Evolutionary conservation across 106 monocot genomes (phyloP), one percentile per base, ranked within the genome.

Genomic region (Phalaenopsis aphrodite): DNA sequence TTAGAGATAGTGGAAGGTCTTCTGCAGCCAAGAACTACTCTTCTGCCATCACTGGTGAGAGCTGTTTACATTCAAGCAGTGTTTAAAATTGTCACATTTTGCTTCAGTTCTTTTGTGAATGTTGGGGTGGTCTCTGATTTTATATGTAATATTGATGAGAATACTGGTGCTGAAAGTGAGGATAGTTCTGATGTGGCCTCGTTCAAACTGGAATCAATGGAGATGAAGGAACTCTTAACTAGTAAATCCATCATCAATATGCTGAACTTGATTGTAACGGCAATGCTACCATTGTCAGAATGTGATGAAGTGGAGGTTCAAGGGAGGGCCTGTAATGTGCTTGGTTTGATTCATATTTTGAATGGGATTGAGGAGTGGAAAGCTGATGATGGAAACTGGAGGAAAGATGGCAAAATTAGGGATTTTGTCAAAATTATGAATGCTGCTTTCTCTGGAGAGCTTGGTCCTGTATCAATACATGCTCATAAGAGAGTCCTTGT

Each of bases 21-120:
- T 41, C 80, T 98, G 72, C 94, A 98, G 76, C 94, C 94, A 3
- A 87, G 92, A 79, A 89, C 81, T 36, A 85, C 10, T 79, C 91
- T 98, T 41, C 82, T 98, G 45, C 92, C 94, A 1, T 72, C 86
- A 10, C 76, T 78, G n/a, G 91, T 88, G 37, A 90, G 91, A 88
- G 94, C 94, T 79, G 87, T 94, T 56, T 98, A 94, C 84, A 83
- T 98, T 38, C 98, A 98, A 74, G 86, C 98, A 14, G 84, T 94
- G 41, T 84, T 98, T 76, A 98, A 98, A 79, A 82, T 94, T 66
- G 43, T 94, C 39, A 18, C 78, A 18, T 94, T 92, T 56, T 94
- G 84, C 80, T 86, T 85, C 52, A 71, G 38, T 85, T 87, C 76
- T 14, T 92, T 81, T 81, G 8, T 90, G 36, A 81, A 91, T 56